phyloP scores from a whole-genome alignment of 129 eudicot species.

The Ambrosia artemisiifolia region DNA sequence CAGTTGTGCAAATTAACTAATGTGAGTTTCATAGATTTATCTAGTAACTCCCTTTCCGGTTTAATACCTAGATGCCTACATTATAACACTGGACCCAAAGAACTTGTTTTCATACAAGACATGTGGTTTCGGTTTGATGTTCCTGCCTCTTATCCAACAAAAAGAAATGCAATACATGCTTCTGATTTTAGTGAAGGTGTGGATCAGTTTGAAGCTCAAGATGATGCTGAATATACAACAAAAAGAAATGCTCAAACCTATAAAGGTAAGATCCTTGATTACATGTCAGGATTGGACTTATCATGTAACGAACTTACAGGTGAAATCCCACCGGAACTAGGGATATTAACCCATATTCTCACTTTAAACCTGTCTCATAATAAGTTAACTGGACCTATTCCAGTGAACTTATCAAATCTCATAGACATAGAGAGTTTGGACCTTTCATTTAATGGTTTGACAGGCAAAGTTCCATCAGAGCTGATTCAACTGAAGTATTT shows the following conservation, averaged over 20 bases:
- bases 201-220: neutral
- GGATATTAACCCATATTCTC: constrained; percentile 1
- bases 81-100: neutral
- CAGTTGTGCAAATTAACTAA: constrained; percentile 15
- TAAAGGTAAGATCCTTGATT: constrained; percentile 24
- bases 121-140: neutral
- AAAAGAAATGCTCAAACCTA: constrained; percentile 17
- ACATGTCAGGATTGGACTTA: constrained; percentile 28
- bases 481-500: neutral
- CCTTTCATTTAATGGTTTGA: constrained; percentile 21
- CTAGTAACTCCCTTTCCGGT: constrained; percentile 19
- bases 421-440: constrained; percentile 17
- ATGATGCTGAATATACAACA: constrained; percentile 12
- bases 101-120: neutral
- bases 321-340: constrained; percentile 25
- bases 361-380: constrained; percentile 33
- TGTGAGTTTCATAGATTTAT: constrained; percentile 23
- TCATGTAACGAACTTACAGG: constrained; percentile 24
- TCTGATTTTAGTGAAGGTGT: too few species aligned
- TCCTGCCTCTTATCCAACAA: too few species aligned
- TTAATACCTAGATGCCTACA: constrained; percentile 28
- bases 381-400: constrained; percentile 17
- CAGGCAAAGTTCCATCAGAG: constrained; percentile 17
- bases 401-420: constrained; percentile 17
- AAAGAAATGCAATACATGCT: too few species aligned